phyloP scores from a whole-genome alignment of 2,329 filamentous ascomycete species.

The Pezicula rhizophila region DNA sequence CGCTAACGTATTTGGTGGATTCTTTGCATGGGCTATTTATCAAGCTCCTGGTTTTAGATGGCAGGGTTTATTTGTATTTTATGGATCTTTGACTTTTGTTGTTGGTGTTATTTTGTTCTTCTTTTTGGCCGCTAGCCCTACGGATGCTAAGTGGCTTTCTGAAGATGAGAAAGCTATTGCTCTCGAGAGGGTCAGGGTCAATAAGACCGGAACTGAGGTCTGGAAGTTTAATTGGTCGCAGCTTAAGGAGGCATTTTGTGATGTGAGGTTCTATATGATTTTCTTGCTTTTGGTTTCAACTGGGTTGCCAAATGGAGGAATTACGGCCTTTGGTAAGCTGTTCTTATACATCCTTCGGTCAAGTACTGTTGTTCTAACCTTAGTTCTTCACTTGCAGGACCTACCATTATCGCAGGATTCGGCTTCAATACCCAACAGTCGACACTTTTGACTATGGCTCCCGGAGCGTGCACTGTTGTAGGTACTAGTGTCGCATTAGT shows the following conservation, averaged over 20 bases:
- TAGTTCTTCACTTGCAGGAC: not conserved
- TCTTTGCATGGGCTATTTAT: constrained; percentile 38
- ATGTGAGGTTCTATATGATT: constrained; percentile 7
- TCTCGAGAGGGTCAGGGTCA: constrained; percentile 44
- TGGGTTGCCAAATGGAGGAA: too few species aligned
- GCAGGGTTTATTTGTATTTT: constrained; percentile 36
- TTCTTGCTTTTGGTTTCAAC: too few species aligned
- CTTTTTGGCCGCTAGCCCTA: not conserved
- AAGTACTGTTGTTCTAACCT: too few species aligned
- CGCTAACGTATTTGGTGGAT: constrained; percentile 53
- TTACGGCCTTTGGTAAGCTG: constrained; percentile 31
- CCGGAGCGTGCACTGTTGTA: not conserved
- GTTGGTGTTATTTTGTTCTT: not conserved
- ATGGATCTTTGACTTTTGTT: constrained; percentile 3
- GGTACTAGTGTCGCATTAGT: not conserved
- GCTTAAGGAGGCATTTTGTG: constrained; percentile 39
- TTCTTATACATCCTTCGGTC: too few species aligned
- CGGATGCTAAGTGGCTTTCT: constrained; percentile 16
- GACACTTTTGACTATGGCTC: not conserved
- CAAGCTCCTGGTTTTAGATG: constrained; percentile 15
- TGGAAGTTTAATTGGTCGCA: constrained; percentile 41
- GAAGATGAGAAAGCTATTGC: constrained; percentile 36
- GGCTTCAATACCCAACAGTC: constrained; percentile 1
- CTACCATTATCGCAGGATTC: not conserved
- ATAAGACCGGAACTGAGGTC: constrained; percentile 47